Conservation (phyloP, 768 basidiomycete genomes). For the Gloeopeniophorella convolvens region DNA sequence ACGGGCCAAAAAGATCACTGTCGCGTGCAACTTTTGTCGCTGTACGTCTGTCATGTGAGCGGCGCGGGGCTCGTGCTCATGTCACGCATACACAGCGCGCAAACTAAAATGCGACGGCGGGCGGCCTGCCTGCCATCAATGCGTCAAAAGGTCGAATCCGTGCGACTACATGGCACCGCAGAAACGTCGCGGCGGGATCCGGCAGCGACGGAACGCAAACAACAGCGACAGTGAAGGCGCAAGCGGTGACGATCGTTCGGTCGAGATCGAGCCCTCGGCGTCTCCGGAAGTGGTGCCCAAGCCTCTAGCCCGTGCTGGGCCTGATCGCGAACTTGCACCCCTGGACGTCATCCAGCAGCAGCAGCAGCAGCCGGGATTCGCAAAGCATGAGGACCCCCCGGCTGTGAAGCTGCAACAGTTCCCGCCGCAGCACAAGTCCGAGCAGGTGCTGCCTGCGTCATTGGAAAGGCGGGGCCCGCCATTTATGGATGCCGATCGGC, state of each 20-base stretch:
- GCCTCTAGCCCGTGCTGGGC: constrained; percentile 22
- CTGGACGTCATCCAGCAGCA: constrained; percentile 7
- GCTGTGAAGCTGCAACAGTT: constrained; percentile 11
- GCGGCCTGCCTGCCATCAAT: constrained; percentile 76
- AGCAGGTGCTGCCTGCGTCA: constrained; percentile 11
- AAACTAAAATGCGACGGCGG: constrained; percentile 88
- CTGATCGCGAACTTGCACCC: constrained; percentile 20
- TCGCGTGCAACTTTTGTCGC: constrained; percentile 88
- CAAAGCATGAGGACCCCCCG: constrained; percentile 8
- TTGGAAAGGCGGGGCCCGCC: constrained; percentile 14
- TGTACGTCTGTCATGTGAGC: constrained; percentile 43
- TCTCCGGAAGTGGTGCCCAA: constrained; percentile 40
- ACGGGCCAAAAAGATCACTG: constrained; percentile 79
- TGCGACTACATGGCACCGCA: constrained; percentile 77
- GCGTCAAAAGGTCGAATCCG: constrained; percentile 66
- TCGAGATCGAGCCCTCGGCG: constrained; percentile 42
- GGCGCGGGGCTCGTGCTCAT: constrained; percentile 19
- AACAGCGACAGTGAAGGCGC: constrained; percentile 43
- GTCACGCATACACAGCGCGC: constrained; percentile 45
- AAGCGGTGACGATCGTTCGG: constrained; percentile 52
- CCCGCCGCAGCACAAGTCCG: constrained; percentile 23
- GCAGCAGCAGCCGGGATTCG: not conserved
- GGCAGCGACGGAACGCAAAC: constrained; percentile 33
- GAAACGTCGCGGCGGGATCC: constrained; percentile 60
- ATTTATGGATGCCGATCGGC: constrained; percentile 16